Evolutionary conservation across 768 basidiomycete species (phyloP).

Genomic region (Gelatoporia subvermispora): DNA sequence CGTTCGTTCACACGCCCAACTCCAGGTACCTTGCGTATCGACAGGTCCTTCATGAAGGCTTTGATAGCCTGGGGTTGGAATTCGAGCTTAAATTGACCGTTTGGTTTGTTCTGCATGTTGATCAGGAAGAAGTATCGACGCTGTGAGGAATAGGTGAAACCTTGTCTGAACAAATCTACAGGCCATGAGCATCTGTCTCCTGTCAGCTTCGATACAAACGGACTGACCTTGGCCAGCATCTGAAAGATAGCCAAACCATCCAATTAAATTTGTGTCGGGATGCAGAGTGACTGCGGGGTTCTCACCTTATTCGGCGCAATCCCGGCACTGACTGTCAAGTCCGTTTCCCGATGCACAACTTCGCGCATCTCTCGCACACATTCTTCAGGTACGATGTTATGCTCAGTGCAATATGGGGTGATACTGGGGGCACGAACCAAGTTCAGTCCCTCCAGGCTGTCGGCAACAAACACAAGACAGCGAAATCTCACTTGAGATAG

Average conservation of each 20-base stretch:
- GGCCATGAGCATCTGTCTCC: background rate
- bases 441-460: background rate
- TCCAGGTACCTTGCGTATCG: conserved; percentile 85
- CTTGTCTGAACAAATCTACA: conserved; percentile 89
- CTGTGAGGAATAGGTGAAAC: conserved; percentile 25
- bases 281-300: too few relatives aligned
- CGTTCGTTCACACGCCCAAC: conserved; percentile 90
- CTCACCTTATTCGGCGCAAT: conserved; percentile 92
- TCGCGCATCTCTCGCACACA: conserved; percentile 78
- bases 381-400: conserved; percentile 58
- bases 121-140: background rate
- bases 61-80: conserved; percentile 62
- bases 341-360: conserved; percentile 70
- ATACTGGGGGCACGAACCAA: conserved; percentile 62
- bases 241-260: conserved; percentile 27
- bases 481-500: conserved; percentile 73
- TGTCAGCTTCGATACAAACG: background rate
- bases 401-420: conserved; percentile 73
- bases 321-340: conserved; percentile 88
- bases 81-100: conserved; percentile 80
- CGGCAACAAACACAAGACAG: background rate
- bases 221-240: conserved; percentile 86
- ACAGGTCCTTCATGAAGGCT: conserved; percentile 73
- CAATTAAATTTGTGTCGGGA: too few relatives aligned
- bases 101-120: conserved; percentile 75